Evolutionary conservation across 371 early-diverging fungal genomes (phyloP).

Genomic region (Rhizomucor pusillus): DNA sequence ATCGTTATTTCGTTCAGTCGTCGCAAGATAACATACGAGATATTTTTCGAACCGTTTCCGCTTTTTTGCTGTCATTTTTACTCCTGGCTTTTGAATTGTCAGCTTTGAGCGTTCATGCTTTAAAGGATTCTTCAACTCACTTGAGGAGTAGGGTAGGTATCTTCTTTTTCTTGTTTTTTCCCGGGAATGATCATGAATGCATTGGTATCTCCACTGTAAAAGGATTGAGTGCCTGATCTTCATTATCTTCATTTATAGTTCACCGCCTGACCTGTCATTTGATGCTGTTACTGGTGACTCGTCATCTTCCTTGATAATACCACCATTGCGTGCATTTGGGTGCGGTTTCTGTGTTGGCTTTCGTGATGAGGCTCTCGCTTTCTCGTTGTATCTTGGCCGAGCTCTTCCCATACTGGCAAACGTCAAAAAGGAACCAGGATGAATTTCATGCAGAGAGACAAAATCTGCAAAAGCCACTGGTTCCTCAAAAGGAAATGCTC

Average conservation of each 20-base stretch:
- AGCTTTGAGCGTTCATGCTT: background rate
- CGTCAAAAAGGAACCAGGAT: background rate
- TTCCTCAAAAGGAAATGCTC: too few relatives aligned
- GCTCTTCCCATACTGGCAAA: constrained; percentile 52
- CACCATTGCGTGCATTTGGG: constrained; percentile 53
- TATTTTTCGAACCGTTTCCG: constrained; percentile 80
- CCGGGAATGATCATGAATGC: constrained; percentile 40
- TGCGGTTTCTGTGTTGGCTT: constrained; percentile 45
- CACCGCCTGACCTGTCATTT: background rate
- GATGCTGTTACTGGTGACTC: constrained; percentile 7
- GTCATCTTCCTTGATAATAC: constrained; percentile 19
- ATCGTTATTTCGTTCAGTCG: background rate
- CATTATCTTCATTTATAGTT: background rate
- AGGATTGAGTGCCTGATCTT: background rate
- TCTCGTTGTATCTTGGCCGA: constrained; percentile 59
- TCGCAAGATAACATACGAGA: constrained; percentile 53
- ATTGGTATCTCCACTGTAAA: constrained; percentile 26
- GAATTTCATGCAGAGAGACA: background rate
- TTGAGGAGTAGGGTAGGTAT: background rate
- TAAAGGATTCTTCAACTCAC: background rate
- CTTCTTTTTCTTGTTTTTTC: constrained; percentile 2
- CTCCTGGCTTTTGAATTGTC: constrained; percentile 15
- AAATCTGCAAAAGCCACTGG: background rate
- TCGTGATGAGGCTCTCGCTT: constrained; percentile 51
- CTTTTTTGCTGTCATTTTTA: constrained; percentile 70